Base-by-base conservation (phyloP, 2,329 filamentous ascomycete genomes). In the Aspergillus persii region DNA sequence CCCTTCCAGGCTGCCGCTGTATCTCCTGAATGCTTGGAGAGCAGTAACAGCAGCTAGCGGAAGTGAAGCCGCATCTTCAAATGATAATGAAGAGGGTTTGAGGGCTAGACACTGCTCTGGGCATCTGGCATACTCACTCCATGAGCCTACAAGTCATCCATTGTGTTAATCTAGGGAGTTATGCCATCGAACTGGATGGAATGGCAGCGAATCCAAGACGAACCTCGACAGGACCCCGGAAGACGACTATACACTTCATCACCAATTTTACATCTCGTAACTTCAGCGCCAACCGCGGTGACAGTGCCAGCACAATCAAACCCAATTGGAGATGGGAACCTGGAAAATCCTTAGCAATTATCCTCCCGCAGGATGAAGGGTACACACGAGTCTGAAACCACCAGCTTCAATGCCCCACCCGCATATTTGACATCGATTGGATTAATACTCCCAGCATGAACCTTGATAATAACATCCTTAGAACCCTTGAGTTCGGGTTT, bases 341-440 rank as follows among this genome's bases (percentile, higher is more conserved):
- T 75, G 18, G 18, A 23, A 23, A 23, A 23, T 23, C 18, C 18
- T 23, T 23, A 23, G 18, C 18, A 23, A 23, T 23, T 23, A 23
- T 23, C 18, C 18, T 23, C 18, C 18, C 18, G 18, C 18, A 23
- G 18, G 18, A 23, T 23, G 18, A 27, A 2, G 5, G 4, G 44
- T 27, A 47, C 71, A 55, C 61, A 77, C 74, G 61, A 36, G 49
- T 76, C 74, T 49, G 69, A 65, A 3, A 74, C 9, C 6, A 68
- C 68, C 9, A 68, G 12, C 51, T 77, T 78, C 41, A 76, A 57
- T 0, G 69, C 60, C 0, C 77, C 77, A 15, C 67, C 66, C 0
- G 77, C 79, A 54, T 73, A 74, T 60, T 77, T 77, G 3, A 80
- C 71, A 66, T 81, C 79, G 3, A 81, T 68, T 0, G 80, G 78